A percentile compares a stretch with the other conserved stretches of the same genome.
Conservation (phyloP, 1,139 yeast species). For the Kodamaea anthophila region DNA sequence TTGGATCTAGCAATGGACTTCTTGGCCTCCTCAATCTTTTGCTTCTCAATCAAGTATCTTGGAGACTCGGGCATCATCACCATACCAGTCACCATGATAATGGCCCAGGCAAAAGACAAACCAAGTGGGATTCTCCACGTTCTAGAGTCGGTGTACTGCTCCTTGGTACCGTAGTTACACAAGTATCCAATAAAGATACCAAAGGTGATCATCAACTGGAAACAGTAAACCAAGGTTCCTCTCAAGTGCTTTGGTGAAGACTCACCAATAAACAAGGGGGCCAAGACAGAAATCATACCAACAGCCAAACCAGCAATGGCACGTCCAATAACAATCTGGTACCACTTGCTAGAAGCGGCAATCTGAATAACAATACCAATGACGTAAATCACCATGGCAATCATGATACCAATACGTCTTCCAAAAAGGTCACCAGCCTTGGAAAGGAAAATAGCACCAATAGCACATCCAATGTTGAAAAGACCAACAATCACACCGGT, state of each 20-base stretch:
- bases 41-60: constrained; percentile 33
- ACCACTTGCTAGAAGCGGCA: constrained; percentile 31
- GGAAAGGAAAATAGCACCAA: constrained; percentile 18
- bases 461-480: constrained; percentile 22
- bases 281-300: constrained; percentile 18
- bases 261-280: constrained; percentile 21
- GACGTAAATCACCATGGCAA: constrained; percentile 18
- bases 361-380: constrained; percentile 20
- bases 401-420: constrained; percentile 19
- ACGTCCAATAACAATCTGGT: constrained; percentile 47
- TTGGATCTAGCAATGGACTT: constrained; percentile 33
- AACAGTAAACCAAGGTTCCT: constrained; percentile 22
- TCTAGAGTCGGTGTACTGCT: constrained; percentile 7
- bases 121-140: constrained; percentile 17
- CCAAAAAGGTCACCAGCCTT: constrained; percentile 19
- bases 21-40: constrained; percentile 30
- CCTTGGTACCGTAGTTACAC: constrained; percentile 16
- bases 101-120: constrained; percentile 20
- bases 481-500: constrained; percentile 18
- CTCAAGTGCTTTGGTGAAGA: constrained; percentile 20
- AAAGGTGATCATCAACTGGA: constrained; percentile 20
- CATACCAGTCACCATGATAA: constrained; percentile 20
- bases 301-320: constrained; percentile 21
- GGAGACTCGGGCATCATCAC: constrained; percentile 42
- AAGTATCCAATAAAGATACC: constrained; percentile 44